A percentile compares a stretch with the other conserved stretches of the same genome.
These are phyloP conservation scores for Daldinia grandis DNA, from an alignment of 495 filamentous ascomycete species.

Conservation along the genomic window DNA sequence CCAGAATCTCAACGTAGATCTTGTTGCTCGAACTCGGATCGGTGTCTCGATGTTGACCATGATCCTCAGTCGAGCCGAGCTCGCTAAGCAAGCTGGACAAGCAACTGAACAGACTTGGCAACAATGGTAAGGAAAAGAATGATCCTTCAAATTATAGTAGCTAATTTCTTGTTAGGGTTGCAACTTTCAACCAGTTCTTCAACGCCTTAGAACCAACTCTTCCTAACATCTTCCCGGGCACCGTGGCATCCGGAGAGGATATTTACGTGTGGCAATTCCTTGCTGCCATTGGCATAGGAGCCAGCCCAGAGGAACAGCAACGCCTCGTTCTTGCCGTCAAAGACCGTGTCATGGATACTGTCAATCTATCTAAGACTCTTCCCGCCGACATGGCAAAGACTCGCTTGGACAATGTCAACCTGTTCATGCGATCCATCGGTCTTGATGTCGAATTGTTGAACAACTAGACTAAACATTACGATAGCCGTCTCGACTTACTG, in stretches of 20 bases:
- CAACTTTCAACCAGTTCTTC: conserved; percentile 84
- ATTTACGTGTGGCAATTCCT: conserved; percentile 98
- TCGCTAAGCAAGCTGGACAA: conserved; percentile 80
- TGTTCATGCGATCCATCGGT: conserved; percentile 98
- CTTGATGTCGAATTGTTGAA: conserved; percentile 94
- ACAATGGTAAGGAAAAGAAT: conserved; percentile 70
- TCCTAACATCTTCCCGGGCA: conserved; percentile 83
- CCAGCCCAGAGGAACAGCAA: conserved; percentile 92
- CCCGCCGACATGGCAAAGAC: conserved; percentile 82
- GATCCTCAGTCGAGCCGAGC: conserved; percentile 91
- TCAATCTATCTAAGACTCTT: conserved; percentile 83
- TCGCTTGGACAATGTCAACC: conserved; percentile 88
- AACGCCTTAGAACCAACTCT: conserved; percentile 84
- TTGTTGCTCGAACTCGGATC: conserved; percentile 81
- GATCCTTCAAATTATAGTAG: not conserved
- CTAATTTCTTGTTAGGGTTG: conserved; percentile 53
- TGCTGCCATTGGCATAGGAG: conserved; percentile 90
- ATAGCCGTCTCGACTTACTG: not conserved
- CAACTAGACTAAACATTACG: conserved; percentile 51
- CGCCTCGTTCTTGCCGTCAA: conserved; percentile 93
- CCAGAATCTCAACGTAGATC: conserved; percentile 78
- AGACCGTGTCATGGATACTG: conserved; percentile 97
- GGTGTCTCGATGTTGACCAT: conserved; percentile 92
- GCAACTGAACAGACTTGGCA: conserved; percentile 77
- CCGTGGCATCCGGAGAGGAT: conserved; percentile 83